Conservation (phyloP, 2,329 filamentous ascomycete species). For the Ophiobolus disseminans region DNA sequence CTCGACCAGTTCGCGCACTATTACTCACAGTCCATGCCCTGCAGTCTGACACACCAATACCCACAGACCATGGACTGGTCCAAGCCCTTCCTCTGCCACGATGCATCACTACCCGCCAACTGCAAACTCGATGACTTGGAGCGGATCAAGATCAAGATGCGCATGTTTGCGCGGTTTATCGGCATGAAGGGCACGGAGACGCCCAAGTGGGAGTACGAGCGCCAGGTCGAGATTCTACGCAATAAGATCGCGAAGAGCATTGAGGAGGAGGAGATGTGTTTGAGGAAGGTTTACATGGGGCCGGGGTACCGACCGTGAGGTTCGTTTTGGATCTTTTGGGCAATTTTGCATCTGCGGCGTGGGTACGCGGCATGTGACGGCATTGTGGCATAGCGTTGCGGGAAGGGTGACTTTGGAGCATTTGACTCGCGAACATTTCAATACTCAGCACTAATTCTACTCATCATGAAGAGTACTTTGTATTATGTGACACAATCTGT, state of each 20-base stretch:
- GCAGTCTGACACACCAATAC: constrained; percentile 60
- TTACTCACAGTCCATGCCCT: constrained; percentile 73
- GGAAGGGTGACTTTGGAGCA: too few species aligned
- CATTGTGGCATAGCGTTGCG: too few species aligned
- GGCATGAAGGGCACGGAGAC: constrained; percentile 70
- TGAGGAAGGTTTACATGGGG: constrained; percentile 18
- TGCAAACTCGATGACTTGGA: constrained; percentile 47
- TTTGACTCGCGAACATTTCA: too few species aligned
- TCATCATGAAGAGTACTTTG: too few species aligned
- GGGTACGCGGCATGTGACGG: too few species aligned
- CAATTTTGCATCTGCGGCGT: too few species aligned
- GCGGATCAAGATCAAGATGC: constrained; percentile 63
- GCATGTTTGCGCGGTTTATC: constrained; percentile 76
- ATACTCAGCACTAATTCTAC: too few species aligned
- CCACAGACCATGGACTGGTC: constrained; percentile 73
- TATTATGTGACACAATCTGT: too few species aligned
- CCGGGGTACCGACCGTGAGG: background rate
- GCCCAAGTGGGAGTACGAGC: constrained; percentile 56
- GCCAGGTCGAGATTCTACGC: constrained; percentile 46
- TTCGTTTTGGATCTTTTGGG: background rate
- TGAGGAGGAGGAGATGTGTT: constrained; percentile 21
- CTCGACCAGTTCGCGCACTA: constrained; percentile 74
- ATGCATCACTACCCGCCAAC: constrained; percentile 20
- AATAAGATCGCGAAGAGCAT: constrained; percentile 35
- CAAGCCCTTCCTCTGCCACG: constrained; percentile 46